A percentile compares a stretch with the other conserved stretches of the same genome.
Conservation (phyloP, 805 yeast species). For the Metschnikowia santaceciliae region DNA sequence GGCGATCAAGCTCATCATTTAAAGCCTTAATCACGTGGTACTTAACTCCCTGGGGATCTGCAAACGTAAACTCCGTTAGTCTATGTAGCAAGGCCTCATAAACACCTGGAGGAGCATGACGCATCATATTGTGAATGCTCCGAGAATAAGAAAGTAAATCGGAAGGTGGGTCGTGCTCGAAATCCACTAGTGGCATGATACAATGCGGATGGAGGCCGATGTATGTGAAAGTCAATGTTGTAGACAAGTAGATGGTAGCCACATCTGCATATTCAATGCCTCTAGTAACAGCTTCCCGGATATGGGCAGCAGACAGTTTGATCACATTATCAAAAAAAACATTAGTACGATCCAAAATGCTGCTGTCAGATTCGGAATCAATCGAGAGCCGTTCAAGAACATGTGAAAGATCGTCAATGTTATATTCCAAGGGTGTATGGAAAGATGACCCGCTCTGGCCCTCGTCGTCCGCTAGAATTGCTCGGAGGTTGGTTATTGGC, state of each 20-base stretch:
- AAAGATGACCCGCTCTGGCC: neutral
- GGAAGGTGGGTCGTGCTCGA: constrained; percentile 14
- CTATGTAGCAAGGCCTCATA: constrained; percentile 3
- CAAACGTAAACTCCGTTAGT: constrained; percentile 6
- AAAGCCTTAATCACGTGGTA: neutral
- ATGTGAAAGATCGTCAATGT: constrained; percentile 7
- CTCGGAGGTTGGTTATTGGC: constrained; percentile 20
- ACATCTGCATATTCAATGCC: constrained; percentile 4
- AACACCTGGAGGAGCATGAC: constrained; percentile 2
- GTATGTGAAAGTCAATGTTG: constrained; percentile 25
- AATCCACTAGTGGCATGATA: constrained; percentile 26
- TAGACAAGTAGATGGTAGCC: constrained; percentile 10
- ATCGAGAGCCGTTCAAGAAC: constrained; percentile 8
- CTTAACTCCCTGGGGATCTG: constrained; percentile 1
- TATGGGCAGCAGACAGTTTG: constrained; percentile 9
- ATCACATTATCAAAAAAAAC: constrained; percentile 22
- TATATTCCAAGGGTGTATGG: neutral
- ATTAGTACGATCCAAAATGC: constrained; percentile 19
- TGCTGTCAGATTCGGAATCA: constrained; percentile 10
- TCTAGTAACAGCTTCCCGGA: neutral
- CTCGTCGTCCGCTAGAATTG: constrained; percentile 9
- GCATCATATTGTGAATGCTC: constrained; percentile 8
- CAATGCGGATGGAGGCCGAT: constrained; percentile 31
- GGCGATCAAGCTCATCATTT: neutral
- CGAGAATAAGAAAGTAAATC: constrained; percentile 20